These are phyloP conservation scores for Didymella arachidicola DNA, from an alignment of 2,329 filamentous ascomycete species.

Conservation along the genomic window DNA sequence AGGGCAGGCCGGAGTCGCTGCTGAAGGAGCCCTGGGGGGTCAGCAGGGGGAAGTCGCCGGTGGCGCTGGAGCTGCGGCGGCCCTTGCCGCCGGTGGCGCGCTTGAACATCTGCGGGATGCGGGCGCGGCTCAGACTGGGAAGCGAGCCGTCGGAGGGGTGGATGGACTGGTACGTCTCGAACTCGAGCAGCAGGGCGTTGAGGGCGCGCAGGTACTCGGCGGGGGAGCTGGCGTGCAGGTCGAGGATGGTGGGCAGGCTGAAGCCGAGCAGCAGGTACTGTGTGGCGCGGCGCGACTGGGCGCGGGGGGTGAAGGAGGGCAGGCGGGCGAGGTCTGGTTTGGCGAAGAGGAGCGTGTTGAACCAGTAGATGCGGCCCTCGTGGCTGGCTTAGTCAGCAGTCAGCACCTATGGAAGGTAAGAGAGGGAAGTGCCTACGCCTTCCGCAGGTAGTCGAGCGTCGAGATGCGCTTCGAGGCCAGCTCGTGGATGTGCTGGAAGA, in stretches of 20 bases:
- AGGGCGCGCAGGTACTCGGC: constrained; percentile 87
- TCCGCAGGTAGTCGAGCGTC: constrained; percentile 89
- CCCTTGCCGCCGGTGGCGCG: constrained; percentile 50
- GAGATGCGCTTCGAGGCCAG: constrained; percentile 91
- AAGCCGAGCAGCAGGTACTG: constrained; percentile 93
- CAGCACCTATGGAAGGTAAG: no score
- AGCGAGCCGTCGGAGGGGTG: constrained; percentile 79
- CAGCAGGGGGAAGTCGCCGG: constrained; percentile 54
- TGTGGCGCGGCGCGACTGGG: constrained; percentile 86
- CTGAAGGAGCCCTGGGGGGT: constrained; percentile 34
- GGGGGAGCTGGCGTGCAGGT: constrained; percentile 80
- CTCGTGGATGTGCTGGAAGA: constrained; percentile 78
- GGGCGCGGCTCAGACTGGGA: constrained; percentile 75
- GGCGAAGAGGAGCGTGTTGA: constrained; percentile 94
- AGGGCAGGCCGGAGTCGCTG: constrained; percentile 27
- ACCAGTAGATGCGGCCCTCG: constrained; percentile 95
- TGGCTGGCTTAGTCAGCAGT: constrained; percentile 65
- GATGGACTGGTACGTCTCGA: constrained; percentile 89
- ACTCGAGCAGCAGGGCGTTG: constrained; percentile 85
- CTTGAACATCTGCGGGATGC: constrained; percentile 68
- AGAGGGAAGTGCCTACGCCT: constrained; percentile 69
- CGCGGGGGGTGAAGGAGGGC: constrained; percentile 84
- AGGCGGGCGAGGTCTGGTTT: constrained; percentile 80
- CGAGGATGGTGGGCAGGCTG: constrained; percentile 86
- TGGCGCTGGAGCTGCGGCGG: constrained; percentile 55